These are phyloP conservation scores for Terfezia claveryi DNA, from an alignment of 495 filamentous ascomycete genomes.

Conservation along the genomic window DNA sequence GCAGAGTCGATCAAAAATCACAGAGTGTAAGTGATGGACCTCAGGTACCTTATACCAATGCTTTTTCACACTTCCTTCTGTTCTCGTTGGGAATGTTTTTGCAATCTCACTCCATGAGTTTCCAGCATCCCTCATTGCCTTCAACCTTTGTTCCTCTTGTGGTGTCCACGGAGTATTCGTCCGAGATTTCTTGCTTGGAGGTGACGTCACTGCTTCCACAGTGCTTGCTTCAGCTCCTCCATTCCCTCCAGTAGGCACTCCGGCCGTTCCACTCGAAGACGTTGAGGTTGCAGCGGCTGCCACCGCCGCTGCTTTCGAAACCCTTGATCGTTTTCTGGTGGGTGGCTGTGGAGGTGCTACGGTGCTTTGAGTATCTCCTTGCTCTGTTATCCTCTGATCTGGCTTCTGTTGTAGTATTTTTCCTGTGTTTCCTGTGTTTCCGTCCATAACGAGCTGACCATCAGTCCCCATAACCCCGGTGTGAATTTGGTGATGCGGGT, in stretches of 20 bases:
- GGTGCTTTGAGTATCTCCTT: background rate
- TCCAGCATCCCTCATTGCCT: conserved; percentile 78
- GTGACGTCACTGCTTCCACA: conserved; percentile 21
- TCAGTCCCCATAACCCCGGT: background rate
- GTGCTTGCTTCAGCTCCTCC: conserved; percentile 2
- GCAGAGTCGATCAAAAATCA: background rate
- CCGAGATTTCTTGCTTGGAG: conserved; percentile 68
- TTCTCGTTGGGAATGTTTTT: conserved; percentile 76
- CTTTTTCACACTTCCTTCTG: conserved; percentile 96
- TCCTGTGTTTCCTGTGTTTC: background rate
- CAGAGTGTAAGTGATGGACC: background rate
- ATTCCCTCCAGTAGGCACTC: background rate
- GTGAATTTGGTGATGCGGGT: background rate
- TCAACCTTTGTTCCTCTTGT: conserved; percentile 75
- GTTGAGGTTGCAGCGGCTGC: background rate
- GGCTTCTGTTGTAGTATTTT: background rate
- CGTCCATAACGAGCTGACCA: background rate
- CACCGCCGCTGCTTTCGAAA: conserved; percentile 11
- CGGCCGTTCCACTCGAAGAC: background rate
- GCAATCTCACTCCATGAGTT: conserved; percentile 95
- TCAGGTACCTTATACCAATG: conserved; percentile 87
- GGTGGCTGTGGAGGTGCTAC: background rate
- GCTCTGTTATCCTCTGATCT: background rate
- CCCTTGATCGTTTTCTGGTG: conserved; percentile 12
- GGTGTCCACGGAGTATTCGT: conserved; percentile 98